Evolutionary conservation across 768 basidiomycete genomes (phyloP).

Genomic region (Hericium rajendrae): DNA sequence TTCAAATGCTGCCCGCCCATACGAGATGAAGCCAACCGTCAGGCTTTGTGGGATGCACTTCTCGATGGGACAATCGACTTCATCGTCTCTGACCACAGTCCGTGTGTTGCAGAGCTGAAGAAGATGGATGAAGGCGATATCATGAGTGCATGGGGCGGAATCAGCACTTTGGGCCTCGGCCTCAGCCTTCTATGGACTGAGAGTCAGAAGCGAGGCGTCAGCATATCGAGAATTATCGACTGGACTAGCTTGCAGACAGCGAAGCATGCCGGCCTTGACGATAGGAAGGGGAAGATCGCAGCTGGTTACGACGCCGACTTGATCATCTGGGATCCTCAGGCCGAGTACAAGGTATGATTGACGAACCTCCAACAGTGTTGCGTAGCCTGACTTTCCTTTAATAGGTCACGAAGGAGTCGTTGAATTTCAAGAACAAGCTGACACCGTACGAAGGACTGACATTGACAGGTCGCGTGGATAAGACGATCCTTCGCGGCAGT

Average conservation of each 20-base stretch:
- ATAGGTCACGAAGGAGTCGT: conserved; percentile 61
- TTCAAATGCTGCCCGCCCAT: conserved; percentile 98
- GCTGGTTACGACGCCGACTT: conserved; percentile 83
- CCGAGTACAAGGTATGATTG: conserved; percentile 29
- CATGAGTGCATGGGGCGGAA: conserved; percentile 92
- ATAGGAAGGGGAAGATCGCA: conserved; percentile 60
- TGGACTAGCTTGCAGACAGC: conserved; percentile 76
- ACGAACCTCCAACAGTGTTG: neutral
- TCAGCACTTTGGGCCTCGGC: conserved; percentile 85
- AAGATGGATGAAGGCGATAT: conserved; percentile 66
- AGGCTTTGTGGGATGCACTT: conserved; percentile 74
- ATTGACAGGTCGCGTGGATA: conserved; percentile 61
- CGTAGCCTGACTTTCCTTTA: neutral
- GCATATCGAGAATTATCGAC: conserved; percentile 51
- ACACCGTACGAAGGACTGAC: conserved; percentile 78
- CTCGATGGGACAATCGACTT: conserved; percentile 79
- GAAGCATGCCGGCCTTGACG: conserved; percentile 62
- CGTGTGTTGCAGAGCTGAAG: conserved; percentile 79
- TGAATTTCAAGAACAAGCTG: conserved; percentile 91
- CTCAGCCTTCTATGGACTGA: conserved; percentile 88
- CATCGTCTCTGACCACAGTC: conserved; percentile 94
- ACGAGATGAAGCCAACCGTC: conserved; percentile 60
- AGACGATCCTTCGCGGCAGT: conserved; percentile 72
- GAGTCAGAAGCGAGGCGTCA: conserved; percentile 44
- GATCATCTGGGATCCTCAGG: conserved; percentile 69